These are phyloP conservation scores for Colletotrichum gigasporum DNA, from an alignment of 2,329 filamentous ascomycete species.

Conservation along the genomic window DNA sequence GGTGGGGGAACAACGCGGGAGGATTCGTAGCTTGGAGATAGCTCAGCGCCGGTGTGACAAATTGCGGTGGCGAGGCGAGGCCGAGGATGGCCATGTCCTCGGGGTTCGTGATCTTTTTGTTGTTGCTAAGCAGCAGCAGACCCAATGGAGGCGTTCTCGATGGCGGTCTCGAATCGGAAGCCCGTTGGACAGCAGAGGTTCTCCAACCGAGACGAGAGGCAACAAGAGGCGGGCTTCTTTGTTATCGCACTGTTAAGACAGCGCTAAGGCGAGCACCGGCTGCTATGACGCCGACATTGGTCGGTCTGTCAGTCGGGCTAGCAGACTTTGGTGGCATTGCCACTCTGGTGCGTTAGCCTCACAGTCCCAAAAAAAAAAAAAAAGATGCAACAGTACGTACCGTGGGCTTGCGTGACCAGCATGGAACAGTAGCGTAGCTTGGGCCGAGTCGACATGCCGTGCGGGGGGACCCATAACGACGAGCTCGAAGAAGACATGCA, in stretches of 20 bases:
- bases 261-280: not conserved
- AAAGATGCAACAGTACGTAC: conserved; percentile 28
- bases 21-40: not conserved
- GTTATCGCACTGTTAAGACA: not conserved
- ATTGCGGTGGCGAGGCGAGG: not conserved
- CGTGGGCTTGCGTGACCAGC: conserved; percentile 27
- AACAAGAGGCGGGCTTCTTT: not conserved
- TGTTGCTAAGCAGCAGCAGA: not conserved
- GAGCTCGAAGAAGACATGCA: not conserved
- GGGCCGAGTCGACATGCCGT: conserved; percentile 17
- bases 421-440: conserved; percentile 19
- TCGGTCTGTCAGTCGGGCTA: not conserved
- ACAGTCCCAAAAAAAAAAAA: conserved; percentile 24
- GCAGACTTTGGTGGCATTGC: not conserved
- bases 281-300: conserved; percentile 26
- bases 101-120: not conserved
- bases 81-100: not conserved
- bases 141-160: no score
- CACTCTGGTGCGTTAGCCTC: conserved; percentile 7
- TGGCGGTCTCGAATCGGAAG: no score
- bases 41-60: conserved; percentile 6
- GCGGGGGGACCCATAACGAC: conserved; percentile 13
- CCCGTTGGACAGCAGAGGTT: not conserved
- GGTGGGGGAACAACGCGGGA: not conserved
- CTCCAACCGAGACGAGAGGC: not conserved